Evolutionary conservation across 495 filamentous ascomycete genomes (phyloP).

Genomic region (Penicillium roqueforti): DNA sequence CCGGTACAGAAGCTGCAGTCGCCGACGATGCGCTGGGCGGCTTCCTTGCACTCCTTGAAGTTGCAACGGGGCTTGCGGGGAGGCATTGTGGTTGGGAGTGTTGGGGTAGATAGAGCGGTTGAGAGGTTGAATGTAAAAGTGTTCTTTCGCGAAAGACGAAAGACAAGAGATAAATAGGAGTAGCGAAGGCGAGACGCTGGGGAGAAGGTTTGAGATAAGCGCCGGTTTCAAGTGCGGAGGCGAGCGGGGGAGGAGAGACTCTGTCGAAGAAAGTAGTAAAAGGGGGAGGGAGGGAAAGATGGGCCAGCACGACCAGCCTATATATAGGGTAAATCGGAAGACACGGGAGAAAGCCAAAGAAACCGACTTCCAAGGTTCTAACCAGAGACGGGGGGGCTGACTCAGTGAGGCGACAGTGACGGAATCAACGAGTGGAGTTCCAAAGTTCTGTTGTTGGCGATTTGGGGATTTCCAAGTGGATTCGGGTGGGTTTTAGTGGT

Average conservation of each 20-base stretch:
- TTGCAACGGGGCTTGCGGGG: constrained; percentile 82
- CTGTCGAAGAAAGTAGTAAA: constrained; percentile 15
- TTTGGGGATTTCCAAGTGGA: no score
- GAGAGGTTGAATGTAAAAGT: no score
- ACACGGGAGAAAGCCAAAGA: constrained; percentile 23
- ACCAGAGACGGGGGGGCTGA: constrained; percentile 23
- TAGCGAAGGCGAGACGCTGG: not conserved
- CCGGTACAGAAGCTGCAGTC: constrained; percentile 94
- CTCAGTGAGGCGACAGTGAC: constrained; percentile 27
- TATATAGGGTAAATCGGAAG: constrained; percentile 23
- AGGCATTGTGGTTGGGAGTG: constrained; percentile 44
- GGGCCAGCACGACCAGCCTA: not conserved
- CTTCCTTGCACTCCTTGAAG: constrained; percentile 80
- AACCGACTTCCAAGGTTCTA: constrained; percentile 16
- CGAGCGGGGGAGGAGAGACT: constrained; percentile 37
- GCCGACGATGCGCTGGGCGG: constrained; percentile 85
- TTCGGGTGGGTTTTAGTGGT: not conserved
- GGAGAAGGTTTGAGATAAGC: constrained; percentile 14
- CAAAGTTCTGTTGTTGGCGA: constrained; percentile 14
- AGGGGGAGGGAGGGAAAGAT: constrained; percentile 10
- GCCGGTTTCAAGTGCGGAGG: constrained; percentile 14
- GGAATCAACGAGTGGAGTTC: constrained; percentile 24
- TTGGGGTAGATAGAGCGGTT: constrained; percentile 3
- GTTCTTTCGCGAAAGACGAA: no score
- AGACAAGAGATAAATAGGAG: no score